Conservation (phyloP, 179 eudicot genomes). For the Gypsophila paniculata region DNA sequence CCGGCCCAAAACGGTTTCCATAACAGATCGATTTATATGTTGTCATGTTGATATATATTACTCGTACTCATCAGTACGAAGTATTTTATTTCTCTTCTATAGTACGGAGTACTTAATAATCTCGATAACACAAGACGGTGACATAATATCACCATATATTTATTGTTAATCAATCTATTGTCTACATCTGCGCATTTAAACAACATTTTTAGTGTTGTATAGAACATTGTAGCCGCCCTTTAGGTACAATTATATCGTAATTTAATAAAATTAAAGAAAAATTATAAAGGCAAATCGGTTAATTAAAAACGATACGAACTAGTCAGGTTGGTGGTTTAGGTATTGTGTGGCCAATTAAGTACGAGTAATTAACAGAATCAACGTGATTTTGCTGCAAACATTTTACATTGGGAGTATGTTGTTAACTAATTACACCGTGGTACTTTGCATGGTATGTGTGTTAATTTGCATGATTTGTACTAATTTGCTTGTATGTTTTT, state of each 20-base stretch:
- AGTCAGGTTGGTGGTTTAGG: constrained; percentile 4
- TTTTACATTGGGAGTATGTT: background rate
- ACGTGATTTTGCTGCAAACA: constrained; percentile 13
- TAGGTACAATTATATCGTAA: background rate
- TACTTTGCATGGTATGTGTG: background rate
- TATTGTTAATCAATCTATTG: background rate
- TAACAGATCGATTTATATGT: too few species aligned
- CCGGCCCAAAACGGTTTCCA: too few species aligned
- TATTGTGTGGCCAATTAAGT: constrained; percentile 1
- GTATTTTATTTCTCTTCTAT: too few species aligned
- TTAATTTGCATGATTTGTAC: constrained; percentile 8
- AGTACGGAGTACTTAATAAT: too few species aligned
- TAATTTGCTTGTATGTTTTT: constrained; percentile 9
- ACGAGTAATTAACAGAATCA: background rate
- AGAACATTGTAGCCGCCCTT: background rate
- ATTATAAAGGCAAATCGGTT: background rate
- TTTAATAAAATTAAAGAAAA: too few species aligned
- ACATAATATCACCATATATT: too few species aligned
- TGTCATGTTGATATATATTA: too few species aligned
- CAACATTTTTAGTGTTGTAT: background rate
- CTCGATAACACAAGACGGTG: background rate
- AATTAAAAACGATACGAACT: background rate
- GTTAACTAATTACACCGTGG: background rate
- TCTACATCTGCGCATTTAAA: background rate
- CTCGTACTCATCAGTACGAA: too few species aligned